phyloP scores from a whole-genome alignment of 2,329 filamentous ascomycete species.

The Ophiostoma himal-ulmi region DNA sequence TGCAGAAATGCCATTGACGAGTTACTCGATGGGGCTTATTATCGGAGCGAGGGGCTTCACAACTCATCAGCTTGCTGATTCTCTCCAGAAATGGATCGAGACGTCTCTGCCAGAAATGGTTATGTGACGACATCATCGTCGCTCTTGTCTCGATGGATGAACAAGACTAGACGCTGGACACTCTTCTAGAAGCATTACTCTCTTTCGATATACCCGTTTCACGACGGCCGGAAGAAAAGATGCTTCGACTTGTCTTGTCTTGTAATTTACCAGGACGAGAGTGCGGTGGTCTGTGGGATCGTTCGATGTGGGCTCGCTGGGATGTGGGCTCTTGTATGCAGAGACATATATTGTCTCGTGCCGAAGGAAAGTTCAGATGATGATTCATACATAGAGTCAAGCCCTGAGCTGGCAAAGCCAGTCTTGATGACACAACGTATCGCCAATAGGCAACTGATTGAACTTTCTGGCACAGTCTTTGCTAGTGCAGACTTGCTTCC shows the following conservation, averaged over 20 bases:
- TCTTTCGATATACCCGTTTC: background rate
- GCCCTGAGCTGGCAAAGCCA: slow-evolving; percentile 65
- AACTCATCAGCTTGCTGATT: background rate
- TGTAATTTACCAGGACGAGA: background rate
- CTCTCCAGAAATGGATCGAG: slow-evolving; percentile 2
- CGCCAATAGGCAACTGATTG: slow-evolving; percentile 39
- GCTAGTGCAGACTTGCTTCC: background rate
- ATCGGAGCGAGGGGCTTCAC: slow-evolving; percentile 79
- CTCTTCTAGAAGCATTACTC: slow-evolving; percentile 21
- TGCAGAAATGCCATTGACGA: slow-evolving; percentile 36
- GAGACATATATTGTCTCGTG: background rate
- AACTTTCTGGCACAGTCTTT: slow-evolving; percentile 27
- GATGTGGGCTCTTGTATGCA: background rate
- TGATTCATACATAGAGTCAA: slow-evolving; percentile 99
- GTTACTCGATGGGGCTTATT: slow-evolving; percentile 99
- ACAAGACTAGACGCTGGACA: slow-evolving; percentile 22
- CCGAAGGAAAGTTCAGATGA: slow-evolving; percentile 62
- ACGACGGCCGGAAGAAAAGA: background rate
- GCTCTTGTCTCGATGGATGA: background rate
- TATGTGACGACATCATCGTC: background rate
- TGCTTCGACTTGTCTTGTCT: slow-evolving; percentile 18
- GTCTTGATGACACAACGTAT: slow-evolving; percentile 38
- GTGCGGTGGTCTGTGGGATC: background rate
- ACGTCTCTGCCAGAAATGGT: background rate
- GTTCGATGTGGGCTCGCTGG: slow-evolving; percentile 30